Conservation (phyloP, 345 rosid genomes). For the Eucalyptus virginea region DNA sequence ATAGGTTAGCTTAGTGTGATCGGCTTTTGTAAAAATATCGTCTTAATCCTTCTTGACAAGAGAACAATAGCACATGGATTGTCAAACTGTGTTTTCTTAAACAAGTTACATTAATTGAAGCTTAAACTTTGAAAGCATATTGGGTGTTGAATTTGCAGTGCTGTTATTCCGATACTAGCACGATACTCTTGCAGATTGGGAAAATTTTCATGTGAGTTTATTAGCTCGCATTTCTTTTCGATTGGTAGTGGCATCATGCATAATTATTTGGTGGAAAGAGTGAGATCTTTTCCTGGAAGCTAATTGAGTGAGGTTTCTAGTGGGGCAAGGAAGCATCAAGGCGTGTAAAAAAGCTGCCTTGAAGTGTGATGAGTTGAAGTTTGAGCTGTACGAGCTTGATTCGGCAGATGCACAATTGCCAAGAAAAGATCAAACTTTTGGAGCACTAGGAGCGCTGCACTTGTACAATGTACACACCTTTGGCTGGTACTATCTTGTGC, state of each 20-base stretch:
- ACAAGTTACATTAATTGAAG: not conserved
- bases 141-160: not conserved
- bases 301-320: too few species aligned
- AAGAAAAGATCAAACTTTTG: too few species aligned
- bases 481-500: too few species aligned
- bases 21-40: not conserved
- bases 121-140: not conserved
- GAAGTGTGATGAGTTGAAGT: too few species aligned
- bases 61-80: not conserved
- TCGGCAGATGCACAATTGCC: too few species aligned
- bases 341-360: too few species aligned
- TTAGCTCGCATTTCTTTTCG: not conserved
- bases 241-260: not conserved
- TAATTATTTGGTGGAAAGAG: too few species aligned
- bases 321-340: too few species aligned
- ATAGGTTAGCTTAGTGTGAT: not conserved
- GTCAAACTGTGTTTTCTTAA: not conserved
- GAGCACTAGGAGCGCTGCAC: too few species aligned
- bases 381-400: too few species aligned
- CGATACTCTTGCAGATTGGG: not conserved
- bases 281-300: too few species aligned
- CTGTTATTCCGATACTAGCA: not conserved
- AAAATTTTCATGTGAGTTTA: not conserved
- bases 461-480: too few species aligned
- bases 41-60: not conserved